phyloP scores from a whole-genome alignment of 1,139 yeast species.

The Magnusiomyces paraingens region DNA sequence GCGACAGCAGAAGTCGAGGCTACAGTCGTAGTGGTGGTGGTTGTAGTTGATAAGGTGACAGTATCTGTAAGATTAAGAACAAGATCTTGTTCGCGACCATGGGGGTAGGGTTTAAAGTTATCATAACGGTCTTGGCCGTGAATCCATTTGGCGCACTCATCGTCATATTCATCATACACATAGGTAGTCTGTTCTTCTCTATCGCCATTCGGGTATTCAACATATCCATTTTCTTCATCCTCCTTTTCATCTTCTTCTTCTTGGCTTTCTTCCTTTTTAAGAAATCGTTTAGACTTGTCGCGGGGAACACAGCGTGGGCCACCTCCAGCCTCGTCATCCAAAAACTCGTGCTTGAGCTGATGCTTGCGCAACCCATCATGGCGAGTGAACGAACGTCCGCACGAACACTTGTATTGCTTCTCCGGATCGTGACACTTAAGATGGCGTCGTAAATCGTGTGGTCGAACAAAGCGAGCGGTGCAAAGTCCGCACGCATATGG shows the following conservation, averaged over 20 bases:
- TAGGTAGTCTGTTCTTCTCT: no score
- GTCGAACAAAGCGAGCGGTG: constrained; percentile 68
- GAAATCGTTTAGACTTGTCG: background rate
- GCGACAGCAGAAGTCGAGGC: no score
- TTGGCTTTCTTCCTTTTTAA: constrained; percentile 1
- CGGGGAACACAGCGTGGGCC: constrained; percentile 27
- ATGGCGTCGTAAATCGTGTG: constrained; percentile 90
- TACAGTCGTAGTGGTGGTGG: no score
- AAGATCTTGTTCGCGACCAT: no score
- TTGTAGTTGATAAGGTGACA: no score
- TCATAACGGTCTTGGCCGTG: no score
- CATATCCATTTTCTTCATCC: background rate
- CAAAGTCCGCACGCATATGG: constrained; percentile 65
- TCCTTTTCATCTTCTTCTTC: constrained; percentile 4
- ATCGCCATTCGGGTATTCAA: background rate
- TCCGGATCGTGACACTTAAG: constrained; percentile 74
- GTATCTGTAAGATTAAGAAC: no score
- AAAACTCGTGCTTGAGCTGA: constrained; percentile 73
- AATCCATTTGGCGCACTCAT: no score
- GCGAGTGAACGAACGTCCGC: constrained; percentile 88
- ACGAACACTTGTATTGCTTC: constrained; percentile 68
- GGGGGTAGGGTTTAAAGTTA: no score
- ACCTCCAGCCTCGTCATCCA: constrained; percentile 43
- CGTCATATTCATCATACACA: no score
- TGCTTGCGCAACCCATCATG: constrained; percentile 86